Percentiles rank a stretch among this genome's conserved stretches.
phyloP scores from a whole-genome alignment of 2,329 filamentous ascomycete genomes.

The Raffaelea albimanens region DNA sequence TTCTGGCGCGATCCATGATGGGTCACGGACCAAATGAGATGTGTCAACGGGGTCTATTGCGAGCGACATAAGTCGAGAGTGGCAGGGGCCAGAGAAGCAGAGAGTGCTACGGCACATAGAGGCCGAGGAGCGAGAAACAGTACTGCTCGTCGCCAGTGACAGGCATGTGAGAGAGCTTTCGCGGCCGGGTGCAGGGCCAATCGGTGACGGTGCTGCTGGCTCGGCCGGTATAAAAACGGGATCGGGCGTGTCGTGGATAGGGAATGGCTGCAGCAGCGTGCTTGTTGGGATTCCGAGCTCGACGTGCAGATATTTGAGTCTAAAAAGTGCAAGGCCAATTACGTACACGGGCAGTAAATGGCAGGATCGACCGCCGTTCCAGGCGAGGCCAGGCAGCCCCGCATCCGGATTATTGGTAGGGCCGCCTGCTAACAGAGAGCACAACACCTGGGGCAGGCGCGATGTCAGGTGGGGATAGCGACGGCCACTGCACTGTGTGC shows the following conservation, averaged over 20 bases:
- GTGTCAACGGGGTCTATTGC: not conserved
- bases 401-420: conserved; percentile 11
- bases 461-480: too few relatives aligned
- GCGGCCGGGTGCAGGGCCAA: conserved; percentile 8
- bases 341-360: not conserved
- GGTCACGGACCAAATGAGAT: conserved; percentile 20
- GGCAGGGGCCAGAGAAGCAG: conserved; percentile 1
- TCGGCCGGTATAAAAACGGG: not conserved
- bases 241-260: too few relatives aligned
- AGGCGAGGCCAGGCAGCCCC: not conserved
- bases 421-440: not conserved
- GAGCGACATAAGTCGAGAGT: conserved; percentile 9
- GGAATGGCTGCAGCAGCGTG: not conserved
- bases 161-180: conserved; percentile 29
- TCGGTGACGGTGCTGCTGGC: conserved; percentile 2
- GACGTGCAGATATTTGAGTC: not conserved
- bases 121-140: conserved; percentile 30
- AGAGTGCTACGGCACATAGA: conserved; percentile 31
- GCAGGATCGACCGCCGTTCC: not conserved
- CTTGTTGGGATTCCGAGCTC: not conserved
- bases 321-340: too few relatives aligned
- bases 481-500: too few relatives aligned
- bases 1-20: conserved; percentile 55
- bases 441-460: too few relatives aligned
- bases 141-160: conserved; percentile 30